Evolutionary conservation across 768 basidiomycete genomes (phyloP).

Genomic region (Lentinus brumalis): DNA sequence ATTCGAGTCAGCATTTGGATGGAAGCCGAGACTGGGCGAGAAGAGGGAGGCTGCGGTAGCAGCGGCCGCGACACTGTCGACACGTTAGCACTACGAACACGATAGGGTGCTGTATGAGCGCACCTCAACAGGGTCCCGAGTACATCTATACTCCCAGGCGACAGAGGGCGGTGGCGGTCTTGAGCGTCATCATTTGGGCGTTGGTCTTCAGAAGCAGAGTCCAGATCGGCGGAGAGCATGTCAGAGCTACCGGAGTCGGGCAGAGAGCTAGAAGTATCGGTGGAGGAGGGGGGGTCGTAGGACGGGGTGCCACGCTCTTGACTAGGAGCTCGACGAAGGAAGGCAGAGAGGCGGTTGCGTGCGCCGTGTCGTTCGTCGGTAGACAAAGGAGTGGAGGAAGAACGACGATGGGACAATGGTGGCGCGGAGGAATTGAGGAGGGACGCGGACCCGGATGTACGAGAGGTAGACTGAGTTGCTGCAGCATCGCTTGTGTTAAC

Average conservation of each 20-base stretch:
- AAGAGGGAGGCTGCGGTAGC: constrained; percentile 86
- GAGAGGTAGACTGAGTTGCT: constrained; percentile 15
- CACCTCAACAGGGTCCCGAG: constrained; percentile 82
- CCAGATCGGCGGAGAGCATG: neutral
- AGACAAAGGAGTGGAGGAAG: constrained; percentile 28
- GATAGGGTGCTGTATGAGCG: constrained; percentile 23
- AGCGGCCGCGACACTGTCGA: constrained; percentile 73
- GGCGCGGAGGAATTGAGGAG: constrained; percentile 8
- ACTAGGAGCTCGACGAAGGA: constrained; percentile 31
- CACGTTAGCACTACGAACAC: constrained; percentile 5
- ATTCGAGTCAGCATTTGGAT: constrained; percentile 13
- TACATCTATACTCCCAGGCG: constrained; percentile 79
- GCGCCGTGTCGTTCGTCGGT: constrained; percentile 35
- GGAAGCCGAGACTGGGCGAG: constrained; percentile 51
- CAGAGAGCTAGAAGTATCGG: neutral
- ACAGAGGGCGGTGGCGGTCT: constrained; percentile 43
- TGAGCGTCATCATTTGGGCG: constrained; percentile 16
- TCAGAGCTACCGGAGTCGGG: constrained; percentile 1
- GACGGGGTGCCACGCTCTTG: constrained; percentile 9
- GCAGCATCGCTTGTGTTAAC: constrained; percentile 73
- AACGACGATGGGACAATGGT: constrained; percentile 33
- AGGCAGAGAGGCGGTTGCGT: constrained; percentile 37
- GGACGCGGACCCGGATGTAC: constrained; percentile 16
- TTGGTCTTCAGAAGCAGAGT: constrained; percentile 11
- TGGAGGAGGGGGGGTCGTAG: constrained; percentile 1